phyloP scores from a whole-genome alignment of 2,329 filamentous ascomycete species.

The Penicillium sp. region DNA sequence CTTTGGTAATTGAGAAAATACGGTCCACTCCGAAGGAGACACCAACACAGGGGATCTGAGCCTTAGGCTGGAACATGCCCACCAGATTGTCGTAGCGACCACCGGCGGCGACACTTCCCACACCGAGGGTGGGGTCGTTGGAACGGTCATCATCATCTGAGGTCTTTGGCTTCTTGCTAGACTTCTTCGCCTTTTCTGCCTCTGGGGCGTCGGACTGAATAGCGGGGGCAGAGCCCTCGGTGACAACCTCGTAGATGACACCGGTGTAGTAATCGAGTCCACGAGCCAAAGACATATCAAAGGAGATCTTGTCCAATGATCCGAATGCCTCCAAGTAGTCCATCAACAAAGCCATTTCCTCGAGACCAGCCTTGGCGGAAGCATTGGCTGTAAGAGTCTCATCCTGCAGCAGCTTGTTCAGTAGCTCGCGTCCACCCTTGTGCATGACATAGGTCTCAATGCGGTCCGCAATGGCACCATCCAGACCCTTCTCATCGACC shows the following conservation, averaged over 20 bases:
- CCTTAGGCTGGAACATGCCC: slow-evolving; percentile 87
- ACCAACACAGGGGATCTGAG: slow-evolving; percentile 83
- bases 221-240: slow-evolving; percentile 69
- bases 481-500: slow-evolving; percentile 86
- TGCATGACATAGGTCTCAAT: slow-evolving; percentile 82
- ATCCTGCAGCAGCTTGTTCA: slow-evolving; percentile 68
- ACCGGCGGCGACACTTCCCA: slow-evolving; percentile 85
- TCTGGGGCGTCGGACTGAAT: slow-evolving; percentile 42
- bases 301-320: slow-evolving; percentile 72
- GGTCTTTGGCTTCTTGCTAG: slow-evolving; percentile 52
- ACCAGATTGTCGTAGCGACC: slow-evolving; percentile 92
- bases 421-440: slow-evolving; percentile 73
- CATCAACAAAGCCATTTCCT: slow-evolving; percentile 78
- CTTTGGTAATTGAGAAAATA: slow-evolving; percentile 90
- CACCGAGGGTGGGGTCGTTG: slow-evolving; percentile 75
- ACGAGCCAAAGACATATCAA: slow-evolving; percentile 86
- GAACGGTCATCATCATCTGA: slow-evolving; percentile 67
- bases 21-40: slow-evolving; percentile 94
- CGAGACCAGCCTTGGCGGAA: slow-evolving; percentile 74
- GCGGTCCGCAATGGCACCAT: slow-evolving; percentile 73
- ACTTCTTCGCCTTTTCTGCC: slow-evolving; percentile 34
- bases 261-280: slow-evolving; percentile 93
- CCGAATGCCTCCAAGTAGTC: slow-evolving; percentile 78
- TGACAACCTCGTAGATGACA: slow-evolving; percentile 86
- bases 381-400: slow-evolving; percentile 68